Base-by-base conservation (phyloP, 2,329 filamentous ascomycete species). In the Claviceps monticola region DNA sequence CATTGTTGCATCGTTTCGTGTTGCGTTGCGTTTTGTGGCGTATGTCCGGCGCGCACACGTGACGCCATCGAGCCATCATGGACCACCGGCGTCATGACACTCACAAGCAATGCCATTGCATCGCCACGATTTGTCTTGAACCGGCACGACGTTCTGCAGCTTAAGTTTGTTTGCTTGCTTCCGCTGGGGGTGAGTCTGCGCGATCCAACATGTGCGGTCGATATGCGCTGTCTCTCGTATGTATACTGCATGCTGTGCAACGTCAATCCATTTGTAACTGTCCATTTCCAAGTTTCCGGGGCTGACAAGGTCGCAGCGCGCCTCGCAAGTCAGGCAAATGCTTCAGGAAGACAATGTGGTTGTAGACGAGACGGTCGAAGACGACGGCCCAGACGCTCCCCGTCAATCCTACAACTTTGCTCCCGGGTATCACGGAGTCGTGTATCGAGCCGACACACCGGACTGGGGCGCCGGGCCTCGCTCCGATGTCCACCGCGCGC, bases 361-460 rank as follows among this genome's bases (percentile, higher is more conserved):
- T 2, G 80, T 88, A 2, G 75, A 83, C 53, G 80, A 88, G 52
- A 80, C 78, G 1, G 86, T 87, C 0, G 76, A 78, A 4, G 87
- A 95, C 58, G 48, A 54, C 26, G 78, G 65, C 51, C 75, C 84
- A 16, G 64, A 60, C 2, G 68, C 72, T 1, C 79, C 79, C 1
- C 79, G 86, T 39, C 85, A 88, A 62, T 88, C 79, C 38, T 95
- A 94, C 71, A 97, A 97, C 65, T 94, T 98, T 63, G 88, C 91
- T 0, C 93, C 93, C 0, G 86, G 90, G 0, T 86, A 88, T 55
- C 76, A 85, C 61, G 91, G 93, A 37, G 73, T 93, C 23, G 86
- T 97, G 26, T 95, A 95, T 64, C 81, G 89, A 54, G 88, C 88
- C 37, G 80, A 88, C 49, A 76, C 78, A 5, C 75, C 81, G 13